Base-by-base conservation (phyloP, 345 rosid species). In the Murraya koenigii region DNA sequence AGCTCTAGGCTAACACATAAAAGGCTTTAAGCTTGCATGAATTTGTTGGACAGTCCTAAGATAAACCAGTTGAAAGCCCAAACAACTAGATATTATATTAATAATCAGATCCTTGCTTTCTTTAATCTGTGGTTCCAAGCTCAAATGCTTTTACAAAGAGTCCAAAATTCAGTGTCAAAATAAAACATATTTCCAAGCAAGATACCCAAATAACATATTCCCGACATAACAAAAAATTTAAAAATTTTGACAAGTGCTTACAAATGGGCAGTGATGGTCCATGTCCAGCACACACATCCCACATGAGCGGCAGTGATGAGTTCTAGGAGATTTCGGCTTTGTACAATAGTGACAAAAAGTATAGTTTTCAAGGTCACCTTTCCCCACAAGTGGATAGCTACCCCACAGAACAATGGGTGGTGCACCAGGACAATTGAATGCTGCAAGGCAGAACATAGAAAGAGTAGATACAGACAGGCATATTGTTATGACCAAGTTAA, bases 231-330 rank as follows among this genome's bases (percentile, higher is more conserved):
- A 69, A 74, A 44, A 35, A 32, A 44, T 56, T 30, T 17, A 35
- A 59, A 32, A 76, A 20, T 22, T 32, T 41, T 13, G 35, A 26
- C 3, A n/a, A 62, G 67, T 3, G 87, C 97, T 92, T 89, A 95
- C 99, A 75, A 95, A 91, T 75, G 99, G 99, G 85, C 98, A 95
- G 85, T 93, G 99, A 84, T 95, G 99, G 86, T 95, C 99, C 98
- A 95, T 95, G 87, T 95, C 96, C 72, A 93, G 72, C 69, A 95
- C 83, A 85, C 98, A 95, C 84, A 82, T 87, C 80, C 93, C 92
- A 82, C 99, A 95, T 10, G 99, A 86, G 80, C 94, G 91, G 77
- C 99, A 95, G 83, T 95, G 99, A 90, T 93, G 98, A 66, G 91
- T 70, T 84, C 92, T 89, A 19, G 97, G 96, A 38, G 99, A 91